Base-by-base conservation (phyloP, 306 rosid genomes). In the Quillaja saponaria region DNA sequence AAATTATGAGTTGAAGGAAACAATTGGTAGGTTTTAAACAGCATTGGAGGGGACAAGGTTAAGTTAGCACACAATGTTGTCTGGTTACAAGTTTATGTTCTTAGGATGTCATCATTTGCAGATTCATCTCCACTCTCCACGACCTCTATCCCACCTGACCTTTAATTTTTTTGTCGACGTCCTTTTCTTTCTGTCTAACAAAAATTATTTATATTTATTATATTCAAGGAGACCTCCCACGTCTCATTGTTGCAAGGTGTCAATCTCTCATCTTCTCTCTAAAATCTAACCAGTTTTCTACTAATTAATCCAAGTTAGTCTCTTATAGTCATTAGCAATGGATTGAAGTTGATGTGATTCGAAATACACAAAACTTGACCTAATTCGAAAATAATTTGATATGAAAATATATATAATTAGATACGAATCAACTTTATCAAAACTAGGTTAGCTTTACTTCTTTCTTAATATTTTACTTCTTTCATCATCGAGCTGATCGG, bases 171-270 rank as follows among this genome's bases (percentile, higher is more conserved):
- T 28, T 19, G 42, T 28, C 8, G 2, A 33, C 17, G 69, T 55
- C 74, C 13, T 54, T 67, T 54, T 67, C 70, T 3, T 74, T 61
- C 66, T 39, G 35, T 74, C 70, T 31, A 37, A 60, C 28, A 11
- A 72, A 59, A 51, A 2, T 33, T 73, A 46, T 10, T 39, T 34
- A 65, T 3, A 41, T 19, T 48, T 68, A 50, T 73, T 62, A 19
- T 52, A 66, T 66, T 73, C 53, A 13, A 6, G 20, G 15, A 8
- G 56, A 39, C 31, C 61, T n/a, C 81, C 76, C 81, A 66, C 73
- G 77, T 65, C 42, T 64, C 68, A 46, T 46, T 58, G 21, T 39
- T 50, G 58, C 49, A 52, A 68, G 13, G 42, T 62, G 41, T 55
- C 63, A 47, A 40, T 31, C 69, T 52, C 54, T 12, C 42, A 55